Base-by-base conservation (phyloP, 352 stramenopile species). In the Phytophthora pseudosyringae region DNA sequence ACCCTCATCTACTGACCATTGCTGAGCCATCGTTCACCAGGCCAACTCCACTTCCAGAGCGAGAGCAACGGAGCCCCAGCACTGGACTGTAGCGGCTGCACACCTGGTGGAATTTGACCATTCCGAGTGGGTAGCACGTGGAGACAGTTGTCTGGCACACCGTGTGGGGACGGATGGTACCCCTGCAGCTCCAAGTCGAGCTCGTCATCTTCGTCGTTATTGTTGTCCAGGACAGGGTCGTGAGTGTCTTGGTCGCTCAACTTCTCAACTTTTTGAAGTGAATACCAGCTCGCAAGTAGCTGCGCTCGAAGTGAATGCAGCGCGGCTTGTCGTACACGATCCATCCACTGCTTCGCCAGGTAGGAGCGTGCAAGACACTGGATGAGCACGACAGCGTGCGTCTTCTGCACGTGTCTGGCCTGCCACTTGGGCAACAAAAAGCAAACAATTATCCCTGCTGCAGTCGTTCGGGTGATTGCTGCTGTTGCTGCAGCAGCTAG, bases 41-140 rank as follows among this genome's bases (percentile, higher is more conserved):
- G 40, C 65, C 65, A 73, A 36, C 60, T 73, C 65, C 65, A 73
- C 46, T 73, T 73, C 65, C 65, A 73, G 4, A 73, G 65, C n/a
- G 65, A 29, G 13, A 73, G 52, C 16, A 73, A 45, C 9, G 65
- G 59, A 7, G 33, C 59, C 3, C 46, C 65, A 50, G 51, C 65
- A 40, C 46, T 65, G n/a, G 49, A 59, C 33, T 51, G 47, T 25
- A 69, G 28, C 7, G 69, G 31, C 35, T 46, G 59, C n/a, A 73
- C 65, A 41, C 65, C 65, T 15, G 59, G 65, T 49, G 65, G 65
- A 38, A 73, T 59, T 39, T 61, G 65, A 12, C 65, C 65, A 25
- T 73, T 73, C 31, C 59, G 51, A 15, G 65, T 73, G 8, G 65
- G 65, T 38, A 73, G 47, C 4, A 73, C 18, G 29, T 69, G 59